Conservation (phyloP, 2,329 filamentous ascomycete species). For the Trichoderma sp. region DNA sequence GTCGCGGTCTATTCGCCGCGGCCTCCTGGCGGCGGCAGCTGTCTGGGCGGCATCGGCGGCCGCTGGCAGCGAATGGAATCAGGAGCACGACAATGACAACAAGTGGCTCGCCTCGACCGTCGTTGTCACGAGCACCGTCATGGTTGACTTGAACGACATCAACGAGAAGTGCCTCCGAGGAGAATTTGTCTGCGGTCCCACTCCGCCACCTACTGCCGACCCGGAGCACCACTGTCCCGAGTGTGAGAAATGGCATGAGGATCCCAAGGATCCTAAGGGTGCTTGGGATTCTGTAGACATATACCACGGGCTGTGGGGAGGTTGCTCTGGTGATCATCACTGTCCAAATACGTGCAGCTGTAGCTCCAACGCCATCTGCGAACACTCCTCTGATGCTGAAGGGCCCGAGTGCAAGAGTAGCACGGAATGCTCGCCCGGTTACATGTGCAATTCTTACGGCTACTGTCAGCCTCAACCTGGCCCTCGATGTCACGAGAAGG, state of each 20-base stretch:
- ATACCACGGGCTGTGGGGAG: not conserved
- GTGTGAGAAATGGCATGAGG: not conserved
- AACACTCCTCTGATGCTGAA: not conserved
- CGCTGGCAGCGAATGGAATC: constrained; percentile 6
- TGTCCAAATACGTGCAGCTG: not conserved
- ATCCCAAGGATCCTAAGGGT: not conserved
- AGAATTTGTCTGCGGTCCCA: not conserved
- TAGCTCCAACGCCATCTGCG: constrained; percentile 6
- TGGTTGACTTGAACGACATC: constrained; percentile 7
- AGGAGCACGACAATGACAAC: not conserved
- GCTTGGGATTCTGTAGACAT: not conserved
- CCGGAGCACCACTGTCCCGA: not conserved
- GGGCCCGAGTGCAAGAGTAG: not conserved
- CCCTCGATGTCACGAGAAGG: constrained; percentile 2
- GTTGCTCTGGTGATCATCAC: not conserved
- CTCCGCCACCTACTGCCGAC: not conserved
- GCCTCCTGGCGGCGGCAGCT: constrained; percentile 10
- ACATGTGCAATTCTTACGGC: constrained; percentile 10
- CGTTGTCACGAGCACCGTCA: constrained; percentile 2
- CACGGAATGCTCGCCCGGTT: not conserved
- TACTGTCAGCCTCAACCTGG: constrained; percentile 4
- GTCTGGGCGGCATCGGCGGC: constrained; percentile 12
- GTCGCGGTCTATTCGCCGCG: constrained; percentile 14
- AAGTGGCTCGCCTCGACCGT: constrained; percentile 14
- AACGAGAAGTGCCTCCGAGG: not conserved